Base-by-base conservation (phyloP, 768 basidiomycete species). In the Cystofilobasidium ferigula region DNA sequence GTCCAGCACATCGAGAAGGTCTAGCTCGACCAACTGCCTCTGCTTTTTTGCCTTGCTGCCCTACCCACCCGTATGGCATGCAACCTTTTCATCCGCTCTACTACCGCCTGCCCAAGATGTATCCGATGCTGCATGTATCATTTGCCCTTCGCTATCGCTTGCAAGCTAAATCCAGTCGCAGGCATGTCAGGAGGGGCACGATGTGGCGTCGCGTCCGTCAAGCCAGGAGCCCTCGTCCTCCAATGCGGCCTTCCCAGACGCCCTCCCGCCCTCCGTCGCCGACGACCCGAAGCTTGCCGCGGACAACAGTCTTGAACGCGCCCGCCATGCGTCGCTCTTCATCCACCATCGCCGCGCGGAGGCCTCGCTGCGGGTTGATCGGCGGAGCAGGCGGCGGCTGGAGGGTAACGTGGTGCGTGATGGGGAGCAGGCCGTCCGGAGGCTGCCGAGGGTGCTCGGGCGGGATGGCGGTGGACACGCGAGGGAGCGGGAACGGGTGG, bases 351-450 rank as follows among this genome's bases (percentile, higher is more conserved):
- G 35, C 51, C 24, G 26, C 51, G 9, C 28, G 10, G 6, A 63
- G 26, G 5, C 62, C 62, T 18, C 38, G 38, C 7, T 56, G 48
- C 26, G 28, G 35, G 22, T 40, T 20, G 62, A 63, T 32, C 0
- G 28, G 1, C 13, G 18, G 24, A 2, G 53, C 2, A 28, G 36
- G 14, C 26, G 62, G 48, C 24, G 38, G 24, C 7, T 54, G 35
- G 0, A 63, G 53, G 2, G 36, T 56, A 24, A 63, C 13, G 51
- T 40, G 62, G 22, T 63, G 62, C 24, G 62, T 63, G 28, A 63
- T 26, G 9, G 24, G 24, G 5, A n/a, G 36, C 9, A 63, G 36
- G 16, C 48, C 62, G 18, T 51, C 35, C 0, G 62, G 62, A 1
- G 53, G 16, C 34, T 36, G 36, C 26, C 47, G 35, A 38, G 26